Evolutionary conservation across 140 eudicot genomes (phyloP), one percentile per base, ranked within the genome.

Genomic region (Flaveria floridana): DNA sequence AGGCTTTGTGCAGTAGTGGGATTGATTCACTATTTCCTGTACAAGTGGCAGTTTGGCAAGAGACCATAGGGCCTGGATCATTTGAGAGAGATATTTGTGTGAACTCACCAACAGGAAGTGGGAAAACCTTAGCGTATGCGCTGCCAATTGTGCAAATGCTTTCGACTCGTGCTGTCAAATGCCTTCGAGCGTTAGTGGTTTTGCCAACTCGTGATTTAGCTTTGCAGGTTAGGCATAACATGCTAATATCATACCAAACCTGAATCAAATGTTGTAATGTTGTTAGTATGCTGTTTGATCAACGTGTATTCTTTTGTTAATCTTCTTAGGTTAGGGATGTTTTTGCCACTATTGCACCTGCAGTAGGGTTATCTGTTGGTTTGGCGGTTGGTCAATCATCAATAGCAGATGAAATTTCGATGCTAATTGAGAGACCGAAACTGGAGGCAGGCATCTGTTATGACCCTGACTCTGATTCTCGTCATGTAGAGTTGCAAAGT

Each of bases 331-430:
- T 92, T 64, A 87, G 85, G 80, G 90, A 87, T 80, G 96, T 89
- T 59, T 92, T 92, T 84, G 87, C 81, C 56, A 85, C 89, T 53
- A 77, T 92, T 79, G 98, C 96, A 50, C 93, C 98, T 84, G 89
- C 96, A 20, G 93, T 89, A 53, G 98, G 98, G 53, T 85, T 92
- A 73, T 89, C 95, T 3, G 96, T 89, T 81, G 98, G 95, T 65
- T 82, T 89, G 76, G 98, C 96, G 34, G 98, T 92, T 44, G 98
- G 98, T 9, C 98, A 89, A 73, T 92, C 98, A 71, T 92, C 96
- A 15, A 86, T 92, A 77, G 75, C 98, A 61, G 98, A 90, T 25
- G 98, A 90, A 78, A 86, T 89, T 47, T 81, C 93, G 41, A 72
- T 72, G 83, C 95, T 92, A 42, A 80, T 89, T 19, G 80, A 85